phyloP scores from a whole-genome alignment of 2,329 filamentous ascomycete species.

The Sordariomycetes sp. region DNA sequence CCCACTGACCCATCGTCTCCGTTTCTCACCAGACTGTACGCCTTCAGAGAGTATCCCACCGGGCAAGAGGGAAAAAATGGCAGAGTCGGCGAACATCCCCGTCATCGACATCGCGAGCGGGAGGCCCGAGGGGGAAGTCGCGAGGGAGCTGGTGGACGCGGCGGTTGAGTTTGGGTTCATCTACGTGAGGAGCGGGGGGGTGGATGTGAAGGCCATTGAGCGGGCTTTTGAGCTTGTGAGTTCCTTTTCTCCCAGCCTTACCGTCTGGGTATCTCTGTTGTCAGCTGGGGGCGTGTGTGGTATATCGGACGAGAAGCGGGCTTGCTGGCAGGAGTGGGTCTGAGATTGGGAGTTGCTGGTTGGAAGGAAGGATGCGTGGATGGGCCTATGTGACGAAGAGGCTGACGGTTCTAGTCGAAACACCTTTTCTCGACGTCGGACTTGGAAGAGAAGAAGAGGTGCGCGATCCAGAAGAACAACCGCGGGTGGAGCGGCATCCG shows the following conservation, averaged over 20 bases:
- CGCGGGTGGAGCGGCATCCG: slow-evolving; percentile 84
- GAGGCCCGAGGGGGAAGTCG: slow-evolving; percentile 37
- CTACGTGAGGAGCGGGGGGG: slow-evolving; percentile 66
- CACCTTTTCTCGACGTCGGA: slow-evolving; percentile 58
- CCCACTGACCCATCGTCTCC: too few relatives aligned
- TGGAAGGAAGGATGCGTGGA: too few relatives aligned
- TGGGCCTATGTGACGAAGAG: not conserved
- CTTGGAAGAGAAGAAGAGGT: slow-evolving; percentile 57
- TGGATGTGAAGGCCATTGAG: slow-evolving; percentile 53
- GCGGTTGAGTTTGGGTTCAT: slow-evolving; percentile 79
- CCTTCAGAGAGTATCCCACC: not conserved
- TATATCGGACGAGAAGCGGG: too few relatives aligned
- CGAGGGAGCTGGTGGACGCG: slow-evolving; percentile 63
- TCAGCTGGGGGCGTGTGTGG: too few relatives aligned
- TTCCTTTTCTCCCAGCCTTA: not conserved
- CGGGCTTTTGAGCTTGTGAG: slow-evolving; percentile 61
- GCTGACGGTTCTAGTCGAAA: slow-evolving; percentile 31
- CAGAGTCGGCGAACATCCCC: slow-evolving; percentile 45
- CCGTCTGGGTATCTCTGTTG: not conserved
- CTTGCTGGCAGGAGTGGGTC: too few relatives aligned
- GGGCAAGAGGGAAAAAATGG: not conserved
- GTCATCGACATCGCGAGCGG: slow-evolving; percentile 63
- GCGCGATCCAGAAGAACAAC: slow-evolving; percentile 68
- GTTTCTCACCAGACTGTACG: too few relatives aligned
- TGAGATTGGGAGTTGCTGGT: too few relatives aligned